phyloP scores from a whole-genome alignment of 2,329 filamentous ascomycete species.

The Diaporthe vexans region DNA sequence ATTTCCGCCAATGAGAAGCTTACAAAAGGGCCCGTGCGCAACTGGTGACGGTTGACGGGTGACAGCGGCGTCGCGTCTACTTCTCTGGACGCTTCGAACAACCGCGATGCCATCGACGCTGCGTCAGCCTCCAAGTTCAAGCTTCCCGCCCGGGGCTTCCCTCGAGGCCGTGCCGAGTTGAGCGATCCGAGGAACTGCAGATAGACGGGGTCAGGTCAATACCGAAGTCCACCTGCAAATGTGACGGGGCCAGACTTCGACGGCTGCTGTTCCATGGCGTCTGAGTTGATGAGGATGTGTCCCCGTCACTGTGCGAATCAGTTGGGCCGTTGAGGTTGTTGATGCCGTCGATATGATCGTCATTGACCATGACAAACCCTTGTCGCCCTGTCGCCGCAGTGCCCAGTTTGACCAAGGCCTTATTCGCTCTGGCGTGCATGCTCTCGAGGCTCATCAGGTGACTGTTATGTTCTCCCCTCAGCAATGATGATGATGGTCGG shows the following conservation, averaged over 20 bases:
- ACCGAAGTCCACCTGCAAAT: neutral
- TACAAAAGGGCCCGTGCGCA: no score
- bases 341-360: no score
- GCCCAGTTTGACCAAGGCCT: neutral
- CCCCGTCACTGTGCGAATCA: neutral
- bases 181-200: no score
- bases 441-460: no score
- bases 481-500: no score
- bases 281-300: neutral
- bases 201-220: neutral
- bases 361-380: neutral
- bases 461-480: no score
- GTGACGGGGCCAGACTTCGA: neutral
- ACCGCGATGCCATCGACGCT: no score
- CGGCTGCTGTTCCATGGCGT: neutral
- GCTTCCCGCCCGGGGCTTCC: neutral
- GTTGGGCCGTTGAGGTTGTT: no score
- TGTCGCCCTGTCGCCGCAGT: neutral
- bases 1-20: slow-evolving; percentile 25
- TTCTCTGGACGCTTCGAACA: neutral
- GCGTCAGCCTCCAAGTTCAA: neutral
- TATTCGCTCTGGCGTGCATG: neutral
- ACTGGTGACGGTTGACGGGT: neutral
- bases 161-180: neutral
- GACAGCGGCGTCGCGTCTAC: no score